Base-by-base conservation (phyloP, 257 asterid genomes). In the Lycium ferocissimum region DNA sequence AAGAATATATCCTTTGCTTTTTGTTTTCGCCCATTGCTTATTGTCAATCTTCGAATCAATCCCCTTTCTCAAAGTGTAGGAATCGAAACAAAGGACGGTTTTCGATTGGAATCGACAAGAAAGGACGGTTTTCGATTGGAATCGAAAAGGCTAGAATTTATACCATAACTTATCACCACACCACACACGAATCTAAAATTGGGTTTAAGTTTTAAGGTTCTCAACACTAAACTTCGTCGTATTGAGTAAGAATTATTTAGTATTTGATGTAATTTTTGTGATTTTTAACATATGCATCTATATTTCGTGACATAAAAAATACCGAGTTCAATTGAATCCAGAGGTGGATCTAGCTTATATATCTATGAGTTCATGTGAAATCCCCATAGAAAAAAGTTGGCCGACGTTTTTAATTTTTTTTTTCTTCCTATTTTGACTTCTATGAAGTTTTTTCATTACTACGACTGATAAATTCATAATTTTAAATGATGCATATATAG, bases 51-150 rank as follows among this genome's bases (percentile, higher is more conserved):
- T 79, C 61, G 80, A 79, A 76, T 66, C 82, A 76, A 49, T 79
- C 76, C 57, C 14, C 57, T 40, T 45, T 45, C 15, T 80, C 73
- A 12, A 40, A 51, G 71, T 63, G 79, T n/a, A 37, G 43, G 84
- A 69, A 78, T 78, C 70, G 12, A 53, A 33, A 84, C n/a, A 79
- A 18, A 63, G 73, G 84, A 49, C 61, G 84, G 87, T n/a, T n/a
- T 58, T 45, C 14, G 8, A 63, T 79, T 76, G 61, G 18, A 84
- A 20, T 69, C 84, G 7, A 79, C n/a, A 45, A 84, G 35, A 79
- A 18, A 63, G 73, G 84, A 62, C 61, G 84, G 87, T n/a, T n/a
- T 58, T 45, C 14, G 8, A 63, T 79, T 76, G 61, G 18, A 84
- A 20, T 69, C 84, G 7, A 79, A 47, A 81, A 71, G 6, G 47